phyloP scores from a whole-genome alignment of 169 alveolate genomes.

The Plasmodium gallinaceum region DNA sequence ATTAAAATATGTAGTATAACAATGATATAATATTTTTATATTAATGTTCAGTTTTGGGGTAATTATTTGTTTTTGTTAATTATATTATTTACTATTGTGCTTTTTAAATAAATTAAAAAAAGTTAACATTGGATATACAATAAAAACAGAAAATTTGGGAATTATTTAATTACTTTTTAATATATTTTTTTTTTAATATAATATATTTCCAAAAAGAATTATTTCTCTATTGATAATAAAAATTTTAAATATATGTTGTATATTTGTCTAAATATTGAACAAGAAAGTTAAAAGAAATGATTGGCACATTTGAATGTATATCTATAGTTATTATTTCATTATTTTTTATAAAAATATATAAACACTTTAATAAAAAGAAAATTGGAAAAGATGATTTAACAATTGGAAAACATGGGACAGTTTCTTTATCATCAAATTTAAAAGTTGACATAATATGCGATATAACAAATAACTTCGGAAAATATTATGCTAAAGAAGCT shows the following conservation, averaged over 20 bases:
- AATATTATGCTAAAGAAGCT: conserved; percentile 51
- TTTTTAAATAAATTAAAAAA: no score
- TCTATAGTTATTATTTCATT: conserved; percentile 34
- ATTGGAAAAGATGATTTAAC: conserved; percentile 11
- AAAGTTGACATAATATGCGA: conserved; percentile 59
- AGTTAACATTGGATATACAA: no score
- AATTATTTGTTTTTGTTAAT: no score
- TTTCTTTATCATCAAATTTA: conserved; percentile 11
- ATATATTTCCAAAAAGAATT: no score
- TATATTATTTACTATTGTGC: no score
- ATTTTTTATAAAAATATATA: conserved; percentile 50
- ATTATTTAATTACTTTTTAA: no score
- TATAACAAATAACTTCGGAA: conserved; percentile 74
- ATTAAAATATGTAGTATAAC: no score
- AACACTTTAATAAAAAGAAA: conserved; percentile 27
- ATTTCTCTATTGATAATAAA: not conserved
- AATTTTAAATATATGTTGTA: not conserved
- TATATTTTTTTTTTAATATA: no score
- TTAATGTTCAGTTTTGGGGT: no score
- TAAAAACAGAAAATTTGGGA: no score
- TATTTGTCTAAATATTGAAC: not conserved
- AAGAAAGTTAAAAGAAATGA: conserved; percentile 14
- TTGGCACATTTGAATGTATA: conserved; percentile 49
- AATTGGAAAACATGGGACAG: conserved; percentile 12
- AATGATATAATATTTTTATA: no score